Conservation (phyloP, 177 flowering plant species). For the Vitis hybrid region DNA sequence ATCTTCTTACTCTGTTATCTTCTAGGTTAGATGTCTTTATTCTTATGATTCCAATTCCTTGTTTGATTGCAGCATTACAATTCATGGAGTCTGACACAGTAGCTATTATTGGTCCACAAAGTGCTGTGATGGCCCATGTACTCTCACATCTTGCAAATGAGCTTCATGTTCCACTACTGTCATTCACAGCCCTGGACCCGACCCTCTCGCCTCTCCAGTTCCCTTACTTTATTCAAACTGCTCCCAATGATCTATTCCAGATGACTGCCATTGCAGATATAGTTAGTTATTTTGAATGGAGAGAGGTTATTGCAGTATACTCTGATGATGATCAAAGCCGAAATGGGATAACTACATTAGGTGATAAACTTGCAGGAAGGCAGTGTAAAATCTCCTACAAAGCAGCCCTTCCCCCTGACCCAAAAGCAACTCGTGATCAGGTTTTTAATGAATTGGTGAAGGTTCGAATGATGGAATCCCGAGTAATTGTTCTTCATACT, state of each 20-base stretch:
- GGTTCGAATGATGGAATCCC: slow-evolving; percentile 41
- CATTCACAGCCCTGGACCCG: slow-evolving; percentile 72
- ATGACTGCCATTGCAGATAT: slow-evolving; percentile 62
- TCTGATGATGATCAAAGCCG: slow-evolving; percentile 54
- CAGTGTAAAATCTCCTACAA: slow-evolving; percentile 49
- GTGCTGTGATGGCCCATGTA: slow-evolving; percentile 53
- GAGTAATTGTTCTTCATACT: slow-evolving; percentile 51
- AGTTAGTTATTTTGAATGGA: slow-evolving; percentile 48
- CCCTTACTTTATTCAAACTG: slow-evolving; percentile 60
- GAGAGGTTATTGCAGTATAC: slow-evolving; percentile 40
- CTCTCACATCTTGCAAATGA: slow-evolving; percentile 65
- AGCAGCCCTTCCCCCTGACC: slow-evolving; percentile 41
- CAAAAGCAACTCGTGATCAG: slow-evolving; percentile 19
- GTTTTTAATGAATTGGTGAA: slow-evolving; percentile 33
- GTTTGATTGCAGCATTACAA: slow-evolving; percentile 36
- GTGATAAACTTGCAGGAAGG: slow-evolving; percentile 43
- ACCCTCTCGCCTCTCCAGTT: slow-evolving; percentile 55
- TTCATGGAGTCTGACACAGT: slow-evolving; percentile 55
- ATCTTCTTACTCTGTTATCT: not conserved
- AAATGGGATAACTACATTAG: slow-evolving; percentile 41
- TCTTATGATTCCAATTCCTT: slow-evolving; percentile 8
- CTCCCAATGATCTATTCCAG: slow-evolving; percentile 56
- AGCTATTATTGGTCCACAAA: slow-evolving; percentile 69
- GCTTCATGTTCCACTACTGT: slow-evolving; percentile 57
- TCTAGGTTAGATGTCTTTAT: not conserved